These are phyloP conservation scores for Botrytis elliptica DNA, from an alignment of 2,329 filamentous ascomycete species.

Conservation along the genomic window DNA sequence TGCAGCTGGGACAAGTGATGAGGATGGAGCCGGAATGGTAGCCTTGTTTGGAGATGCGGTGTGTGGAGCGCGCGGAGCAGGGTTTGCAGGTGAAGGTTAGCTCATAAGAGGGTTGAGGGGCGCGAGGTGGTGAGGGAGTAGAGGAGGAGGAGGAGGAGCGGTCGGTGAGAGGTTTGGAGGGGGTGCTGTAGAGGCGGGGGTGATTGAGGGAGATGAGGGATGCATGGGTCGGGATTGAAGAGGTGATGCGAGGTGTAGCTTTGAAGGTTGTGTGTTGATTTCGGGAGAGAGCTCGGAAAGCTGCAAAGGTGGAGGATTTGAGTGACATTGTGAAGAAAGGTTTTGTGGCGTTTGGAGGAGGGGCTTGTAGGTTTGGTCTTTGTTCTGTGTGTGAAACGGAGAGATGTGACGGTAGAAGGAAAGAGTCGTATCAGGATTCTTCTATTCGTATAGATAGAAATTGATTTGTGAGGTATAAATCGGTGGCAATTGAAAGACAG, in stretches of 20 bases:
- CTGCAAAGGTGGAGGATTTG: background rate
- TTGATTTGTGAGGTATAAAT: too few species aligned
- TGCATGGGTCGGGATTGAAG: too few species aligned
- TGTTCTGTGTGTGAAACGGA: background rate
- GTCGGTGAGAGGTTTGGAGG: background rate
- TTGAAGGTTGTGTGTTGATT: background rate
- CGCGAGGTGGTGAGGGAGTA: background rate
- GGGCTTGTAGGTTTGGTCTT: background rate
- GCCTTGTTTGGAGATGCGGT: slow-evolving; percentile 87
- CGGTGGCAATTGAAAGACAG: background rate
- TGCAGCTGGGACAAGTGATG: slow-evolving; percentile 83
- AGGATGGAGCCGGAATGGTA: slow-evolving; percentile 90
- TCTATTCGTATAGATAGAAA: rapidly evolving
- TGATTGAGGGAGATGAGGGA: background rate
- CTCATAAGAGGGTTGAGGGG: slow-evolving; percentile 66
- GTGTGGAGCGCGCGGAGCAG: slow-evolving; percentile 76
- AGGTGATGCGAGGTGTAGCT: too few species aligned
- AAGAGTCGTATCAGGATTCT: too few species aligned
- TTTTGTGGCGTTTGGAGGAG: background rate
- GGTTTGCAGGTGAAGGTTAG: slow-evolving; percentile 91
- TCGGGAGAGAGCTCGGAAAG: slow-evolving; percentile 11
- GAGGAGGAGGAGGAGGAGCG: background rate
- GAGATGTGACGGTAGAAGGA: background rate
- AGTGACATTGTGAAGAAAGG: background rate
- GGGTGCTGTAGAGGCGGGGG: background rate